A percentile compares a stretch with the other conserved stretches of the same genome.
phyloP scores from a whole-genome alignment of 2,329 filamentous ascomycete genomes.

The Lithohypha guttulata region DNA sequence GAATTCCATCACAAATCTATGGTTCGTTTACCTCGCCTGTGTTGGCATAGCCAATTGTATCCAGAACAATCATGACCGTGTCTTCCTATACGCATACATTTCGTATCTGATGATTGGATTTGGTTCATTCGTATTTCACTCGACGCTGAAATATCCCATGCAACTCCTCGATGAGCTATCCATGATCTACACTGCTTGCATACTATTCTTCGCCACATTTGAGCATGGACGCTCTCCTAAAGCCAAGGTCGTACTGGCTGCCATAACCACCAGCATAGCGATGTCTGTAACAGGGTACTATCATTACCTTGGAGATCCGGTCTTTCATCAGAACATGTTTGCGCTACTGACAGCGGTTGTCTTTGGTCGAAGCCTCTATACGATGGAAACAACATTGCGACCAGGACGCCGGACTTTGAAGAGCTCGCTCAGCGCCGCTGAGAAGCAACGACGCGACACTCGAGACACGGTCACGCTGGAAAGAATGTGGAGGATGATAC shows the following conservation, averaged over 20 bases:
- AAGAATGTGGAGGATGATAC: constrained; percentile 44
- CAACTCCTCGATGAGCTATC: constrained; percentile 50
- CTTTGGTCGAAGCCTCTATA: constrained; percentile 60
- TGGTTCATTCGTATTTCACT: constrained; percentile 42
- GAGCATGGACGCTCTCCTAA: constrained; percentile 34
- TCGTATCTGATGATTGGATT: constrained; percentile 42
- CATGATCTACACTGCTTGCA: constrained; percentile 50
- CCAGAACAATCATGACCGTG: constrained; percentile 57
- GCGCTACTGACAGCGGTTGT: constrained; percentile 59
- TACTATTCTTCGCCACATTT: constrained; percentile 55
- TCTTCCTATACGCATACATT: constrained; percentile 55
- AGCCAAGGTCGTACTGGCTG: constrained; percentile 50
- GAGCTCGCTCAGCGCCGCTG: constrained; percentile 33
- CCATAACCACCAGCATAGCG: constrained; percentile 33
- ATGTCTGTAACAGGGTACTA: constrained; percentile 69
- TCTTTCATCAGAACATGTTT: constrained; percentile 71
- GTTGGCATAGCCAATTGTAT: constrained; percentile 65
- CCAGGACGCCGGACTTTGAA: constrained; percentile 43
- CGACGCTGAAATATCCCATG: constrained; percentile 44
- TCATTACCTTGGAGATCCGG: constrained; percentile 68
- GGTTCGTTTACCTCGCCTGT: constrained; percentile 67
- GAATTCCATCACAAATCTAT: constrained; percentile 68
- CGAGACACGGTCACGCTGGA: constrained; percentile 47
- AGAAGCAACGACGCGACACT: constrained; percentile 38
- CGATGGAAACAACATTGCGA: constrained; percentile 58